Base-by-base conservation (phyloP, 306 rosid genomes). In the Alnus rubra region DNA sequence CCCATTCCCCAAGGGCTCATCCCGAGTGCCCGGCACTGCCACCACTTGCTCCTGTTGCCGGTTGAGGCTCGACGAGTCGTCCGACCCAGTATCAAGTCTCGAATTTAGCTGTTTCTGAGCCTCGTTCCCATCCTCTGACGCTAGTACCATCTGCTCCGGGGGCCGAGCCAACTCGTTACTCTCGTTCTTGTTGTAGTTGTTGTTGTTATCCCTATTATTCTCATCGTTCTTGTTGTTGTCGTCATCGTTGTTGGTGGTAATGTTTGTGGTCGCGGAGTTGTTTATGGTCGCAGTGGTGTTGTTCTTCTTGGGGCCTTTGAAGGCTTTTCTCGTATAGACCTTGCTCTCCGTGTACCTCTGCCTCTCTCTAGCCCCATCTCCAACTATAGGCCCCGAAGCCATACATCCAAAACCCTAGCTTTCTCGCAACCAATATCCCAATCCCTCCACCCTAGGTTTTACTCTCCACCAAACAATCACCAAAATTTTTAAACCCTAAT, bases 311-410 rank as follows among this genome's bases (percentile, higher is more conserved):
- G 31, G 75, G 42, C 90, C 92, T 84, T 77, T 88, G 82, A 87
- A 89, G 12, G 82, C 83, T 87, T 85, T 94, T 56, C 97, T 87
- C 11, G 88, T 89, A 74, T 94, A 94, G 0, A 94, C 98, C 85
- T 91, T 91, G 76, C 73, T 69, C 81, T 86, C 97, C 55, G 63
- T 54, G 55, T 33, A 84, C 77, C 93, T 85, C 85, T 87, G 84
- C 78, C 85, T 91, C 85, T 83, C 91, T 83, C 75, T 82, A 76
- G 78, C 78, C 81, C 91, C 97, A 56, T 91, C 94, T 56, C 82
- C 98, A 73, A 81, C 90, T 28, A 56, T 77, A 81, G 92, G 89
- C 88, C 88, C 97, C 80, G 97, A 92, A 90, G 97, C 97, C 98
- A 94, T 94, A 85, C 93, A 92, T 88, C 82, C 96, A 85, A 86